phyloP scores from a whole-genome alignment of 495 filamentous ascomycete genomes.

The Penicillium steckii region DNA sequence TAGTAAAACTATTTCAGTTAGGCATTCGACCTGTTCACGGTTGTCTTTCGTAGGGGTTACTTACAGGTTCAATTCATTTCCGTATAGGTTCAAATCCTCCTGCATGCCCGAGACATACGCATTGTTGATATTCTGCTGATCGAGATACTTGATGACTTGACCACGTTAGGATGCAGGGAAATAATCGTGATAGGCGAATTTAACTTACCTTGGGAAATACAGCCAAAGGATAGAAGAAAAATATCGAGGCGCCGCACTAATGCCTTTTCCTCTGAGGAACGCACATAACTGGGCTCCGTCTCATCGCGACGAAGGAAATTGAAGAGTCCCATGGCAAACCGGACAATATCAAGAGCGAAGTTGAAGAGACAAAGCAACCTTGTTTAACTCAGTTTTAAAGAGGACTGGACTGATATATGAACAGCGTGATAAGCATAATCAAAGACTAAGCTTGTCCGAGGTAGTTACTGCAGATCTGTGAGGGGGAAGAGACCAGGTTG shows the following conservation, averaged over 20 bases:
- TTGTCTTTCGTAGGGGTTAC: background rate
- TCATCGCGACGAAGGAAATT: slow-evolving; percentile 17
- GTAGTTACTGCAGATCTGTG: slow-evolving; percentile 8
- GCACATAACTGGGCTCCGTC: slow-evolving; percentile 6
- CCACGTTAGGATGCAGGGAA: background rate
- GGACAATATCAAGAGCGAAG: background rate
- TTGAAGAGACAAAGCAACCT: background rate
- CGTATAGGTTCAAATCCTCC: slow-evolving; percentile 38
- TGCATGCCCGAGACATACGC: slow-evolving; percentile 47
- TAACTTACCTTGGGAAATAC: slow-evolving; percentile 29
- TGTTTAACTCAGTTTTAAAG: background rate
- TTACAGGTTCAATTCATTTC: slow-evolving; percentile 44
- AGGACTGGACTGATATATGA: background rate
- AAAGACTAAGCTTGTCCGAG: background rate
- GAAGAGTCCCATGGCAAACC: slow-evolving; percentile 16
- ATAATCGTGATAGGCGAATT: background rate
- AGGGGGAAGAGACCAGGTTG: background rate
- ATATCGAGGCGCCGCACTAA: slow-evolving; percentile 32
- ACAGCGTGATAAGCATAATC: background rate
- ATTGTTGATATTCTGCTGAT: slow-evolving; percentile 56
- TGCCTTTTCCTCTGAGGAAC: slow-evolving; percentile 27
- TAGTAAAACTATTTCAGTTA: slow-evolving; percentile 31
- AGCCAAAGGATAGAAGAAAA: slow-evolving; percentile 32
- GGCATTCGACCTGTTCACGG: background rate
- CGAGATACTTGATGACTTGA: slow-evolving; percentile 52